Evolutionary conservation across 306 rosid species (phyloP), one percentile per base, ranked within the genome.

Genomic region (Alnus glutinosa): DNA sequence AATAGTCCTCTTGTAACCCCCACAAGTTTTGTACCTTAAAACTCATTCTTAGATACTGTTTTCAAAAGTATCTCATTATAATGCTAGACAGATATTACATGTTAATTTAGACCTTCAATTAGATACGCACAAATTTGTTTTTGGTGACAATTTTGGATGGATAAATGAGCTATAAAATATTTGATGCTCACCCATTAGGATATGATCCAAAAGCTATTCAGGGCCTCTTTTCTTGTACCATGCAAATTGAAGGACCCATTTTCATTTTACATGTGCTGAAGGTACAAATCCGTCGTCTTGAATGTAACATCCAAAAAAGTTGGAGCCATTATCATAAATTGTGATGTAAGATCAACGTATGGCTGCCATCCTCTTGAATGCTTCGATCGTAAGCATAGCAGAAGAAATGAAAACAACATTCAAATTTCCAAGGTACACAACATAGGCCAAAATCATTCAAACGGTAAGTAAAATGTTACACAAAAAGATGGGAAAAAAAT

Each of bases 211-310:
- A 67, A 67, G 69, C 39, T 62, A 62, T 62, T 62, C 49, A 67
- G 49, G 30, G 11, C 71, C 28, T 39, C 71, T 66, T 16, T 36
- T 19, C 39, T 67, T 67, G 50, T 16, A 3, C 14, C 50, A 67
- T 39, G 71, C 23, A 16, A 39, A 39, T 36, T 66, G 23, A 67
- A 39, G 5, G 5, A 15, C 50, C 15, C 1, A 3, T 66, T 66
- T 66, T 39, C 71, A 66, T 66, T 66, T 66, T 66, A 66, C 14
- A 66, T 66, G 5, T 39, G 28, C 50, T 16, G 28, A 66, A 66
- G 71, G 71, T 39, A 66, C 50, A 37, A 5, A 66, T 37, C 71
- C 49, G 2, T 7, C 71, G 16, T 66, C 71, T 66, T 16, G 30
- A 66, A 66, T 66, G n/a, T 3, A 37, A 13, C 2, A 48, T 18